Evolutionary conservation across 495 filamentous ascomycete species (phyloP), one percentile per base, ranked within the genome.

Genomic region (Annulohypoxylon moriforme): DNA sequence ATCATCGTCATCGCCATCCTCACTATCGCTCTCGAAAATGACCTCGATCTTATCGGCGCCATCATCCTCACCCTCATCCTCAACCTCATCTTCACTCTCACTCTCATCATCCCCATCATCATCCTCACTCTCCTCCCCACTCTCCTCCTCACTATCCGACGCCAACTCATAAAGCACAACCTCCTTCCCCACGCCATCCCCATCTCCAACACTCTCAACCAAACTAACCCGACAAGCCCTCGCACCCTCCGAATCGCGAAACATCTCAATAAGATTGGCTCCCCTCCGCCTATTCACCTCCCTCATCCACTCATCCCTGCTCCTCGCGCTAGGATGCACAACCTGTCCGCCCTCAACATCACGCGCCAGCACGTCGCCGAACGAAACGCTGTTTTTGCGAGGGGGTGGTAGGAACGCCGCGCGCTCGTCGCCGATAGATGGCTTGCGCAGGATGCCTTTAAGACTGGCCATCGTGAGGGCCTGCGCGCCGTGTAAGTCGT

Each of bases 361-460:
- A 27, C 34, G 16, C 7, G 58, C 65, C 18, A 66, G 38, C 24
- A 18, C 52, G 20, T 68, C 64, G 9, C 24, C 36, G 29, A 68
- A 68, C 3, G 20, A 36, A 16, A 67, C 24, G 13, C 13, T 25
- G 2, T 1, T 18, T 6, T 8, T 44, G n/a, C 36, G 36, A n/a
- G 1, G 36, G 36, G 13, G 33, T 10, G 7, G 33, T 36, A 11
- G 33, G 33, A 36, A 14, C 46, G 20, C 22, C 11, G 11, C 4
- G 36, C 1, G 4, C 4, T 5, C 22, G 9, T 13, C 20, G 1
- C 13, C 22, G 4, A 10, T 9, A 8, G 18, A 13, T 9, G 10
- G 25, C 24, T 52, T 52, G 1, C 64, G 20, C n/a, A 56, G 11
- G 16, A 56, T 56, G 52, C 52, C 20, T 25, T 56, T 56, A 1